A percentile compares a stretch with the other conserved stretches of the same genome.
These are phyloP conservation scores for Emergomyces africanus DNA, from an alignment of 2,329 filamentous ascomycete genomes.

Conservation along the genomic window DNA sequence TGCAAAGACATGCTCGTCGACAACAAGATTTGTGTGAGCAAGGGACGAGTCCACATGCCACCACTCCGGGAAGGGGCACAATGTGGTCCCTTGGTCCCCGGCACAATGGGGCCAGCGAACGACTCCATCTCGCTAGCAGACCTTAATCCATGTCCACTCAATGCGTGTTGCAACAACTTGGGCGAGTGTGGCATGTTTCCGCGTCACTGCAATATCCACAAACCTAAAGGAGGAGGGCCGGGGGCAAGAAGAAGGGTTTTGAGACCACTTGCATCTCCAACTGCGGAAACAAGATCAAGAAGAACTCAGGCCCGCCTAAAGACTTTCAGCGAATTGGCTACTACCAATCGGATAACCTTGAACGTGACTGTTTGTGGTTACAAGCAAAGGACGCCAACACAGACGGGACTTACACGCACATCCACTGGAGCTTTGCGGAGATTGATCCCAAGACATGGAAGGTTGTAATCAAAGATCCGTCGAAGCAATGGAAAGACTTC, in stretches of 20 bases:
- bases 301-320: slow-evolving; percentile 9
- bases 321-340: slow-evolving; percentile 14
- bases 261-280: slow-evolving; percentile 30
- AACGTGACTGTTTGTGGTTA: slow-evolving; percentile 17
- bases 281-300: slow-evolving; percentile 28
- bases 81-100: too few relatives aligned
- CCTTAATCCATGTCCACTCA: slow-evolving; percentile 34
- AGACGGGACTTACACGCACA: slow-evolving; percentile 16
- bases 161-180: slow-evolving; percentile 32
- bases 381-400: slow-evolving; percentile 9
- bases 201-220: too few relatives aligned
- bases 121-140: too few relatives aligned
- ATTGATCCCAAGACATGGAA: slow-evolving; percentile 17
- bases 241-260: slow-evolving; percentile 29
- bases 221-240: too few relatives aligned
- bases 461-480: slow-evolving; percentile 2
- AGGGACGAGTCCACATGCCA: too few relatives aligned
- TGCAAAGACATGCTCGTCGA: too few relatives aligned
- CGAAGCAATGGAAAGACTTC: neutral
- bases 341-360: slow-evolving; percentile 19
- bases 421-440: slow-evolving; percentile 27
- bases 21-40: too few relatives aligned
- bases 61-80: too few relatives aligned
- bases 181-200: slow-evolving; percentile 30
- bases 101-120: too few relatives aligned